These are phyloP conservation scores for Suillus lakei DNA, from an alignment of 768 basidiomycete genomes.

Conservation along the genomic window DNA sequence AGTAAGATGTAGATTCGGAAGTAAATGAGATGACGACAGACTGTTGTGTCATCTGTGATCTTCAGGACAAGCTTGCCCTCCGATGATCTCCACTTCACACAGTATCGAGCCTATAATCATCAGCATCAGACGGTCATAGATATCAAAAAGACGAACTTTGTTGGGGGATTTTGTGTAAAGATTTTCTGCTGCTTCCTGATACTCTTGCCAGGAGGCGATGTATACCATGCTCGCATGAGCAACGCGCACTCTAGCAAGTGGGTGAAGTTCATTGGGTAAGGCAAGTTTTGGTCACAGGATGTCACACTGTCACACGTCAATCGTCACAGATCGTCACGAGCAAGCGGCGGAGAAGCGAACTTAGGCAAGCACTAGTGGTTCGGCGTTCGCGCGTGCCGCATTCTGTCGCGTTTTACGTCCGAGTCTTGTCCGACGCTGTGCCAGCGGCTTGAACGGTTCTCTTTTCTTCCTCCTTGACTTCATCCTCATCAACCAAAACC, in stretches of 20 bases:
- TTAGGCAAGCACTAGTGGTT: not conserved
- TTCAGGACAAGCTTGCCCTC: slow-evolving; percentile 91
- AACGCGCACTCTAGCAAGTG: not conserved
- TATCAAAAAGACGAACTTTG: slow-evolving; percentile 53
- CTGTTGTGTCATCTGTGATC: slow-evolving; percentile 89
- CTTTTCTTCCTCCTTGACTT: not conserved
- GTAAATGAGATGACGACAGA: slow-evolving; percentile 44
- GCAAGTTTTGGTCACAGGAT: slow-evolving; percentile 21
- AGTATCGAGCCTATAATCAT: slow-evolving; percentile 75
- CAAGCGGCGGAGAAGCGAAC: not conserved
- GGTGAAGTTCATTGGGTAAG: slow-evolving; percentile 18
- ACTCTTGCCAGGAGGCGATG: slow-evolving; percentile 89
- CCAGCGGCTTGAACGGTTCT: not conserved
- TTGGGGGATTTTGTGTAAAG: slow-evolving; percentile 82
- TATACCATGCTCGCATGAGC: slow-evolving; percentile 78
- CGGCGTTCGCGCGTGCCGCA: not conserved
- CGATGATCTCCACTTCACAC: slow-evolving; percentile 87
- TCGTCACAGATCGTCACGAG: slow-evolving; percentile 3
- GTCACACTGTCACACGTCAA: slow-evolving; percentile 7
- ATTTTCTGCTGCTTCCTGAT: slow-evolving; percentile 86
- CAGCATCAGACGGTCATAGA: not conserved
- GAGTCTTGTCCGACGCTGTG: not conserved
- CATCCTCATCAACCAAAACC: not conserved
- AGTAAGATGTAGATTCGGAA: not conserved
- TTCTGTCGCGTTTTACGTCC: slow-evolving; percentile 6